phyloP scores from a whole-genome alignment of 345 rosid genomes.

The Eucalyptus camaldulensis region DNA sequence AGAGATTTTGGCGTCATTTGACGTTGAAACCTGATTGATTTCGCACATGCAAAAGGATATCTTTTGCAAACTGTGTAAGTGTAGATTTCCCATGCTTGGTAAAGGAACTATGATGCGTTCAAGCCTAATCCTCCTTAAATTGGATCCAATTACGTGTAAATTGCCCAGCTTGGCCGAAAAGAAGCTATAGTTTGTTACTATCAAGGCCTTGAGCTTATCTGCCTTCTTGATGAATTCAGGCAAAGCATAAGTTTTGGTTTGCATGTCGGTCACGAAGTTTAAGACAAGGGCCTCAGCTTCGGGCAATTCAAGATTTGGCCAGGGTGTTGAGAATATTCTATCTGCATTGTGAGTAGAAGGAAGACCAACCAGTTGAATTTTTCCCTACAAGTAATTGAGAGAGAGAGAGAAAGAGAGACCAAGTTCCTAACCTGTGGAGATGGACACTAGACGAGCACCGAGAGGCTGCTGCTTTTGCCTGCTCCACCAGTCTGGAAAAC shows the following conservation, averaged over 20 bases:
- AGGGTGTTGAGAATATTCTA: constrained; percentile 25
- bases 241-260: constrained; percentile 14
- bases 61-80: constrained; percentile 18
- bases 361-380: background rate
- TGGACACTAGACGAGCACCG: constrained; percentile 24
- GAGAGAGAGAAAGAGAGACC: background rate
- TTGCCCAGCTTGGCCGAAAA: constrained; percentile 13
- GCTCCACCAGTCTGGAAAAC: constrained; percentile 35
- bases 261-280: background rate
- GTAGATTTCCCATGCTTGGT: background rate
- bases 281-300: constrained; percentile 33
- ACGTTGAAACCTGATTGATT: constrained; percentile 11
- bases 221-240: constrained; percentile 34
- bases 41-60: constrained; percentile 33
- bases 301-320: constrained; percentile 26
- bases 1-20: background rate
- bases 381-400: background rate
- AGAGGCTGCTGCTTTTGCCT: background rate
- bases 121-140: constrained; percentile 42
- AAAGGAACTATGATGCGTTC: constrained; percentile 21
- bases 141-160: constrained; percentile 18
- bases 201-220: constrained; percentile 33
- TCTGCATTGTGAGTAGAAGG: constrained; percentile 8
- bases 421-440: constrained; percentile 23
- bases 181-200: constrained; percentile 16